Evolutionary conservation across 306 rosid species (phyloP).

Genomic region (Pterocarpus santalinus): DNA sequence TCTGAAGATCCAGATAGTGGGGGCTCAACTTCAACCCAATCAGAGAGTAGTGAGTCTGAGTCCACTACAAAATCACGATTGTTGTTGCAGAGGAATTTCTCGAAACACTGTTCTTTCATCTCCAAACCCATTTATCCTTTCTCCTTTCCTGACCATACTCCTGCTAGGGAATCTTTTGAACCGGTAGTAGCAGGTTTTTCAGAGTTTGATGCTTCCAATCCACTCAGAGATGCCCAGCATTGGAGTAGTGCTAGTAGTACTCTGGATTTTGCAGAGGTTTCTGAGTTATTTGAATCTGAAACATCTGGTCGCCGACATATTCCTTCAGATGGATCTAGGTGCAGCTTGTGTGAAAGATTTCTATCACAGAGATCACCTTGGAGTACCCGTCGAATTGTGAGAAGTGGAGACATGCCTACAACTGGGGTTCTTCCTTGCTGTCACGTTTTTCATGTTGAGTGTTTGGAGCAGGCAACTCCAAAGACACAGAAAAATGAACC

Average conservation of each 20-base stretch:
- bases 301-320: constrained; percentile 40
- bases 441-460: constrained; percentile 89
- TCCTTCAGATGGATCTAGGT: constrained; percentile 66
- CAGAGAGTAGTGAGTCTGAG: constrained; percentile 83
- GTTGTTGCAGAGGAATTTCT: constrained; percentile 66
- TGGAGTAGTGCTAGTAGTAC: constrained; percentile 89
- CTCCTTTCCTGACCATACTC: constrained; percentile 59
- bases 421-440: constrained; percentile 82
- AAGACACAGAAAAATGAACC: constrained; percentile 75
- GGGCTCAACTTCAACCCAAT: constrained; percentile 64
- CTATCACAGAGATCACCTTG: constrained; percentile 89
- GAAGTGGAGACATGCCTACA: constrained; percentile 90
- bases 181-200: constrained; percentile 55
- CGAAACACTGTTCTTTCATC: constrained; percentile 73
- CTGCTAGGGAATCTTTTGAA: constrained; percentile 65
- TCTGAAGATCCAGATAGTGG: constrained; percentile 67
- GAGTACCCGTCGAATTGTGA: constrained; percentile 86
- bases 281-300: constrained; percentile 78
- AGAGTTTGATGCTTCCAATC: constrained; percentile 67
- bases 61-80: constrained; percentile 62
- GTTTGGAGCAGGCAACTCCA: constrained; percentile 83
- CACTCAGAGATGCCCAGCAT: constrained; percentile 64
- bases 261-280: constrained; percentile 78
- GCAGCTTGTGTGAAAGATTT: constrained; percentile 79
- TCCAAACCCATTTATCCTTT: constrained; percentile 87